Evolutionary conservation across 148 eudicot genomes (phyloP), one percentile per base, ranked within the genome.

Genomic region (Cornus suecica): DNA sequence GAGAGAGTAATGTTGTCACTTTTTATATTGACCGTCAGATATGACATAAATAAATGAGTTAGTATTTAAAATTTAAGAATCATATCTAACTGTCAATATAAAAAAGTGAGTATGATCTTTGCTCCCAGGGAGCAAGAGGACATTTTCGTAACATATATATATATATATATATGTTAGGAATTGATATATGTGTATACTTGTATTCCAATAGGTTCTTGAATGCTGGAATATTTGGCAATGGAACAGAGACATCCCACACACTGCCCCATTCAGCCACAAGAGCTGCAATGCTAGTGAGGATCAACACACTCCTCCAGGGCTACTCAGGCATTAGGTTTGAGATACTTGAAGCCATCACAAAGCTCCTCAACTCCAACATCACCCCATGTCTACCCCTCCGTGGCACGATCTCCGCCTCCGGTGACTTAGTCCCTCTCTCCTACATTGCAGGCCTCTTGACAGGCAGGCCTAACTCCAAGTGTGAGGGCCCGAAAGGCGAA

Each of bases 401-500:
- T 15, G 78, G 78, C 51, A 67, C 78, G 24, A 67, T 76, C 72
- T 68, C 78, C 0, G 78, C 78, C 56, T 68, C 78, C 5, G 78
- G 78, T 25, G 78, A 76, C 26, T 37, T 76, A n/a, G 65, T 76
- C 56, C 78, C 78, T 30, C 27, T 76, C 8, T 76, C 78, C 1
- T 68, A 76, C 72, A 76, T 76, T 56, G 78, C 78, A 14, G 78
- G 72, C 8, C 65, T 76, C 29, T 27, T 76, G n/a, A 76, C 78
- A 1, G 78, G 78, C 48, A 42, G 78, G 67, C 66, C 73, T 1
- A 76, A 76, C 29, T 76, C 78, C 66, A 68, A 54, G 54, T 67
- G 65, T 58, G 78, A 74, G 1, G 82, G 82, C 18, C 82, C 82
- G 3, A 79, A 69, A 3, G 82, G 82, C 5, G 74, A 79, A 24